Percentiles rank a stretch among this genome's conserved stretches.
phyloP scores from a whole-genome alignment of 306 rosid species.

The Herpetospermum pedunculosum region DNA sequence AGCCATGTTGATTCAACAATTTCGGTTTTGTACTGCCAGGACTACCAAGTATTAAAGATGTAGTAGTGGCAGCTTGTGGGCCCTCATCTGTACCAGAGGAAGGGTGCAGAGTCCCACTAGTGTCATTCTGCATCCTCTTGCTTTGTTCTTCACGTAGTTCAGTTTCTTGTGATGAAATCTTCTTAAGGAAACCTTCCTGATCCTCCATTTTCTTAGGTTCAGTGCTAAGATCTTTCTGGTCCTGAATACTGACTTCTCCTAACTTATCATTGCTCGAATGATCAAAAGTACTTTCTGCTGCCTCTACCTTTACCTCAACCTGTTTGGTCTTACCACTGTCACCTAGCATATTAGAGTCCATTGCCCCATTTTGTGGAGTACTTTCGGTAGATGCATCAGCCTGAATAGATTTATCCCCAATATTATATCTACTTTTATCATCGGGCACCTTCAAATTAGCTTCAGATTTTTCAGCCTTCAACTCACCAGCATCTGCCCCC shows the following conservation, averaged over 20 bases:
- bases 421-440: slow-evolving; percentile 17
- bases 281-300: slow-evolving; percentile 25
- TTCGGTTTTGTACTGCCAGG: slow-evolving; percentile 3
- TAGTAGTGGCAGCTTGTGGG: slow-evolving; percentile 25
- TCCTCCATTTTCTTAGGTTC: slow-evolving; percentile 19
- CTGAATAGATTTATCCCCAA: slow-evolving; percentile 20
- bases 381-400: slow-evolving; percentile 9
- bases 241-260: slow-evolving; percentile 19
- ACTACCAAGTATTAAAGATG: slow-evolving; percentile 16
- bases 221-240: slow-evolving; percentile 25
- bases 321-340: slow-evolving; percentile 43
- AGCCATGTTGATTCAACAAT: slow-evolving; percentile 5
- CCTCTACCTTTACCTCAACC: slow-evolving; percentile 27
- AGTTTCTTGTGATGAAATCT: slow-evolving; percentile 22
- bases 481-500: slow-evolving; percentile 16
- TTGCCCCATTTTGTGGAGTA: slow-evolving; percentile 19
- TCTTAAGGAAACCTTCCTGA: slow-evolving; percentile 29
- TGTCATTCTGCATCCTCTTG: slow-evolving; percentile 31
- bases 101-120: slow-evolving; percentile 19
- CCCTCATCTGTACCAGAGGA: slow-evolving; percentile 22
- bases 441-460: slow-evolving; percentile 25
- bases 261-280: slow-evolving; percentile 18
- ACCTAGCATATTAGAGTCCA: slow-evolving; percentile 13
- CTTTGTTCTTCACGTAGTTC: slow-evolving; percentile 29
- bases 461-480: slow-evolving; percentile 33